Evolutionary conservation across 2,329 filamentous ascomycete genomes (phyloP), one percentile per base, ranked within the genome.

Genomic region (Coleophoma eucalyptorum): DNA sequence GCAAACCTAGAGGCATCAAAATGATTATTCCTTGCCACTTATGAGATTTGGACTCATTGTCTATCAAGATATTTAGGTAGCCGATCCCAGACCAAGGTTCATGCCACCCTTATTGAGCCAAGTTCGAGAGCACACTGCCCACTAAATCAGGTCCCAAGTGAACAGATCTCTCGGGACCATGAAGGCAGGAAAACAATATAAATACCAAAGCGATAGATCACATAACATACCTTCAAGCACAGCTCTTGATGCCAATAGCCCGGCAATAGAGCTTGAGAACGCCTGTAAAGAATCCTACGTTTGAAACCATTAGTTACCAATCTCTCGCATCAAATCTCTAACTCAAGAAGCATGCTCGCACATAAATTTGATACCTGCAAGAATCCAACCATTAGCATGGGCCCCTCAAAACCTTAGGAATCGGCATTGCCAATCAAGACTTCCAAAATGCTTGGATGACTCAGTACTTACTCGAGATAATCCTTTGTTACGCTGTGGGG

Each of bases 401-500:
- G 12, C 13, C 13, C 6, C 18, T 33, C 46, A 21, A 26, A 26
- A 26, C 26, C 26, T 26, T 26, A 26, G 4, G 26, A 26, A 3
- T 26, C 26, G 4, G 3, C 26, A 26, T 8, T 3, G 26, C 26
- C 26, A 26, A 50, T n/a, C 37, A 47, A 50, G 21, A 32, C 18
- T n/a, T 50, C 41, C 46, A 19, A 12, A 31, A 37, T n/a, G 15
- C 16, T 15, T 5, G 6, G 3, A 38, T 41, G 4, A 6, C 26
- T 35, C 41, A 55, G 18, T 10, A 69, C 75, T 63, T 56, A 87
- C 81, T 81, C 74, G 12, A 85, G 68, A 67, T 89, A 89, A 65
- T 89, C 86, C 34, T 80, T 72, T n/a, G 79, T 86, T 35, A 89
- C 86, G 57, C 82, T 87, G 42, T 84, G 76, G 3, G 86, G 86